Conservation (phyloP, 2,329 filamentous ascomycete genomes). For the Fusarium pseudoanthophilum region DNA sequence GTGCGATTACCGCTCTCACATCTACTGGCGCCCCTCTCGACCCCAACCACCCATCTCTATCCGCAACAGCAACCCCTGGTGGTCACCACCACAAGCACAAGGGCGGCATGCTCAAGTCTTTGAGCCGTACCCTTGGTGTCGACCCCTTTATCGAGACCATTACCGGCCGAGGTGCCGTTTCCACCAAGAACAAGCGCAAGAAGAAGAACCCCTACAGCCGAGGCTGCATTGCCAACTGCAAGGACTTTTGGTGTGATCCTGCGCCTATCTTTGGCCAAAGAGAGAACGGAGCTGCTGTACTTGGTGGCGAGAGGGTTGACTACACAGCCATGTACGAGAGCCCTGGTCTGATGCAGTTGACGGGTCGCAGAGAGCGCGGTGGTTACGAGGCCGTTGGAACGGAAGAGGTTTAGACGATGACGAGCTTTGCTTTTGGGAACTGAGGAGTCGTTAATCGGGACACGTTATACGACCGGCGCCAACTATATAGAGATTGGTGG, state of each 20-base stretch:
- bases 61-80: conserved; percentile 56
- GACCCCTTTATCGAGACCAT: conserved; percentile 96
- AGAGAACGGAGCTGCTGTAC: conserved; percentile 77
- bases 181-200: conserved; percentile 62
- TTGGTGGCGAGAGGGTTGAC: conserved; percentile 84
- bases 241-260: conserved; percentile 95
- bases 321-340: conserved; percentile 92
- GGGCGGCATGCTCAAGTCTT: conserved; percentile 77
- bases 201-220: conserved; percentile 85
- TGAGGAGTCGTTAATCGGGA: conserved; percentile 13
- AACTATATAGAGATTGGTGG: conserved; percentile 23
- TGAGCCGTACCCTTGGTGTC: conserved; percentile 86
- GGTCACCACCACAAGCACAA: conserved; percentile 65
- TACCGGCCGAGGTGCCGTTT: conserved; percentile 80
- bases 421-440: conserved; percentile 2
- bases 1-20: conserved; percentile 77
- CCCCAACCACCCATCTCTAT: conserved; percentile 71
- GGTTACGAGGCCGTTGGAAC: conserved; percentile 72
- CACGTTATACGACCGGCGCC: conserved; percentile 22
- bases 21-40: conserved; percentile 80
- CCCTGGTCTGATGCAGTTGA: conserved; percentile 73
- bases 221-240: conserved; percentile 88
- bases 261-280: conserved; percentile 81
- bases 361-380: conserved; percentile 60
- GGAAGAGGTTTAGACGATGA: conserved; percentile 57